Evolutionary conservation across 2,329 filamentous ascomycete species (phyloP), one percentile per base, ranked within the genome.

Genomic region (Coniella lustricola): DNA sequence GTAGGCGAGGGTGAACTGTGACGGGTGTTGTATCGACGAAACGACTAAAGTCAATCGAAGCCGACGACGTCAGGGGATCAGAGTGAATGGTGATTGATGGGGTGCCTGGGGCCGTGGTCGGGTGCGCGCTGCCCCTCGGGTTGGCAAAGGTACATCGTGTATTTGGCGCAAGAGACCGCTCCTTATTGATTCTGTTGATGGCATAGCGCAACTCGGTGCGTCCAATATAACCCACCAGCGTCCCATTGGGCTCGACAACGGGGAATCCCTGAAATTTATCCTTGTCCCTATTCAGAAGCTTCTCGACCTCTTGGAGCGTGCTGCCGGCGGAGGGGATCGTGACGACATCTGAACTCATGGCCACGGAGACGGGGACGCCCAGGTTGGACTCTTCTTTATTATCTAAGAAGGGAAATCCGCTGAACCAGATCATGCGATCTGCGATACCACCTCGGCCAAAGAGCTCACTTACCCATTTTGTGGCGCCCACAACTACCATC

Each of bases 351-450:
- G 77, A 78, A 1, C 84, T 90, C 90, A 97, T 96, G 55, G 87
- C 88, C 54, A 87, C 81, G 0, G 88, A 93, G 9, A 97, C 93
- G 0, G 93, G 86, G 1, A 97, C 90, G 40, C 90, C 91, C 66
- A 97, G 96, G 46, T 90, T 90, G 67, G 96, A 90, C 49, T 97
- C 93, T 66, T 97, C 91, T 63, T 98, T 98, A 66, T 87, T 94
- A 68, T 98, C 93, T 3, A 98, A 75, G 68, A 94, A 98, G 0
- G 93, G 93, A 60, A 96, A 95, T 1, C 93, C 93, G 58, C 89
- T 97, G 69, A 96, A 95, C 85, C 90, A 95, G 59, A 98, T 98
- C 88, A 96, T 95, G 53, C 90, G 85, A 65, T 98, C 93, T 18
- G 93, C 93, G 50, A 98, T 97, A 40, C 93, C 93, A 25, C 91